phyloP scores from a whole-genome alignment of 2,329 filamentous ascomycete genomes.

The Apiospora koreana region DNA sequence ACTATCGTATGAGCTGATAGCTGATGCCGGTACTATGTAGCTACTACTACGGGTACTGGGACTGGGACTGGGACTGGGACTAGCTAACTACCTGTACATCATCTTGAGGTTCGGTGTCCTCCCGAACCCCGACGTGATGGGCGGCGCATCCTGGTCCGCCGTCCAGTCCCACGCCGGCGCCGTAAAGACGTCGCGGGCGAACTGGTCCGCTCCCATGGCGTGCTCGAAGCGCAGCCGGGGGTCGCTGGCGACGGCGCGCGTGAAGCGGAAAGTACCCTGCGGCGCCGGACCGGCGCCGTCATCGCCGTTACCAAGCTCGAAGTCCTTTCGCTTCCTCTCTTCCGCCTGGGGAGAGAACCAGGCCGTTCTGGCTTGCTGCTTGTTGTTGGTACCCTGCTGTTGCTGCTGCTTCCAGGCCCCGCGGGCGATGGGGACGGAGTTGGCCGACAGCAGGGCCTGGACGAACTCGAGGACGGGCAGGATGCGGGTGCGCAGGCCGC shows the following conservation, averaged over 20 bases:
- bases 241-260: constrained; percentile 50
- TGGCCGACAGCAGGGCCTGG: constrained; percentile 54
- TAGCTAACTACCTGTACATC: neutral
- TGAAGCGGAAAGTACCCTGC: constrained; percentile 46
- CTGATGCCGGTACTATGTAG: too few species aligned
- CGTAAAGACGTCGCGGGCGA: constrained; percentile 56
- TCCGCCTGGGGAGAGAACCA: constrained; percentile 38
- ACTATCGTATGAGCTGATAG: neutral
- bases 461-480: constrained; percentile 68
- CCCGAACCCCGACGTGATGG: neutral
- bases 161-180: constrained; percentile 63
- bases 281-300: neutral
- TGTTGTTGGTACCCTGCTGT: constrained; percentile 25
- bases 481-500: constrained; percentile 66
- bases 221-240: constrained; percentile 51
- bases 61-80: too few species aligned
- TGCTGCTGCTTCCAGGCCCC: constrained; percentile 42
- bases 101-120: neutral
- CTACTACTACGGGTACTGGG: too few species aligned
- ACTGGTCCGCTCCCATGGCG: constrained; percentile 49
- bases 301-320: constrained; percentile 20
- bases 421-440: constrained; percentile 44
- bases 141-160: constrained; percentile 40
- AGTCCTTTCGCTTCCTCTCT: constrained; percentile 16
- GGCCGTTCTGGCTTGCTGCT: constrained; percentile 34